Evolutionary conservation across 768 basidiomycete species (phyloP).

Genomic region (Crassisporium funariophilum): DNA sequence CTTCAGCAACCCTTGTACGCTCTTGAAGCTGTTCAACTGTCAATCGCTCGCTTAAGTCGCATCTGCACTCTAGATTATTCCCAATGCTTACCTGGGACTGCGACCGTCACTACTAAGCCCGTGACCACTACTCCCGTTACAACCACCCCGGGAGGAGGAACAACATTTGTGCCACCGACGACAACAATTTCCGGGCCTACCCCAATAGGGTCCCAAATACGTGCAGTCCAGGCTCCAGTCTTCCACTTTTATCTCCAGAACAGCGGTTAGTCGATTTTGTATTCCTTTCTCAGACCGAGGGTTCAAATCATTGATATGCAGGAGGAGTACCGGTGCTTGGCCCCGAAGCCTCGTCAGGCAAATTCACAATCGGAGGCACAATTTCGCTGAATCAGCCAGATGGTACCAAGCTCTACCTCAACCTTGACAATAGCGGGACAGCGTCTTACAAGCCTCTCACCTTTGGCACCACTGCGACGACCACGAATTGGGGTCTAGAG

Average conservation of each 20-base stretch:
- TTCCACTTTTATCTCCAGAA: slow-evolving; percentile 61
- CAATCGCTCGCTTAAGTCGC: not conserved
- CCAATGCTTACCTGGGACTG: slow-evolving; percentile 49
- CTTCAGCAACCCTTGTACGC: slow-evolving; percentile 39
- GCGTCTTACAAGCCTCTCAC: slow-evolving; percentile 52
- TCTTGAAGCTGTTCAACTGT: not conserved
- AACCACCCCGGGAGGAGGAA: slow-evolving; percentile 8
- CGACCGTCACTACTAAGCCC: slow-evolving; percentile 16
- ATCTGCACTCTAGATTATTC: slow-evolving; percentile 45
- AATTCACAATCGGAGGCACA: slow-evolving; percentile 50
- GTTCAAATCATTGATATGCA: slow-evolving; percentile 19
- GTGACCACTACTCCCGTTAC: slow-evolving; percentile 6
- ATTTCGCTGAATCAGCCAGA: slow-evolving; percentile 45
- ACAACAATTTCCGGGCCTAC: slow-evolving; percentile 35
- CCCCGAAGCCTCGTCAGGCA: slow-evolving; percentile 50
- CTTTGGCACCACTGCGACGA: slow-evolving; percentile 46
- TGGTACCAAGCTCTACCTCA: slow-evolving; percentile 49
- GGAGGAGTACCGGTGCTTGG: slow-evolving; percentile 53
- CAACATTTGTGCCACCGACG: slow-evolving; percentile 23
- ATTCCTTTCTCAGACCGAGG: not conserved
- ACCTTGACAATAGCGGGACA: slow-evolving; percentile 43
- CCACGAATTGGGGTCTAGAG: slow-evolving; percentile 58
- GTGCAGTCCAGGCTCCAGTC: slow-evolving; percentile 52
- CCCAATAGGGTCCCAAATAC: slow-evolving; percentile 50
- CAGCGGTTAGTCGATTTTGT: slow-evolving; percentile 32